Evolutionary conservation across 2,329 filamentous ascomycete genomes (phyloP).

Genomic region (Periglandula ipomoeae): DNA sequence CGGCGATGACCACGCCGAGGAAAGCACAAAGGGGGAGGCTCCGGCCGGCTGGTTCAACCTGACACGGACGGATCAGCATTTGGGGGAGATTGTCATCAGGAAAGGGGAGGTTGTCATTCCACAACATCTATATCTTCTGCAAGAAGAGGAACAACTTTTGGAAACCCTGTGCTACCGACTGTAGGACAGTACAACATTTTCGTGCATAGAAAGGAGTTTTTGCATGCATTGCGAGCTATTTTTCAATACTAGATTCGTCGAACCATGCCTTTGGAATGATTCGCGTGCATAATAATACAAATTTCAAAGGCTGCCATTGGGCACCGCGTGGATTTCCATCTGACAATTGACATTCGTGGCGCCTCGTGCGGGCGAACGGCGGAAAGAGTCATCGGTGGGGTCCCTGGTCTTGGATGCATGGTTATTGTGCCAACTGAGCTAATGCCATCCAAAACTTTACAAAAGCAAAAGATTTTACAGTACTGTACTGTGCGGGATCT

Average conservation of each 20-base stretch:
- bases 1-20: background rate
- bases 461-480: too few relatives aligned
- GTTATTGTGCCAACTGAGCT: too few relatives aligned
- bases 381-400: too few relatives aligned
- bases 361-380: too few relatives aligned
- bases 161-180: slow-evolving; percentile 24
- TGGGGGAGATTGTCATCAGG: slow-evolving; percentile 25
- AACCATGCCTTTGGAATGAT: background rate
- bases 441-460: too few relatives aligned
- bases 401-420: too few relatives aligned
- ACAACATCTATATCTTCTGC: slow-evolving; percentile 25
- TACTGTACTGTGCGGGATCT: too few relatives aligned
- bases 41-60: slow-evolving; percentile 10
- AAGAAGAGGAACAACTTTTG: slow-evolving; percentile 26
- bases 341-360: too few relatives aligned
- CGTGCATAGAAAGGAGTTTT: background rate
- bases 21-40: background rate
- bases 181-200: slow-evolving; percentile 9
- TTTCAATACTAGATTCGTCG: background rate
- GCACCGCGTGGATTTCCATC: too few relatives aligned
- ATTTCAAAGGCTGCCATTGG: too few relatives aligned
- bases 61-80: slow-evolving; percentile 7
- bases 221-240: background rate
- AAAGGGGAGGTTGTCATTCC: slow-evolving; percentile 25
- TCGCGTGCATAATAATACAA: too few relatives aligned